These are phyloP conservation scores for Pseudozyma pruni DNA, from an alignment of 1,284 basidiomycete species.

Conservation along the genomic window DNA sequence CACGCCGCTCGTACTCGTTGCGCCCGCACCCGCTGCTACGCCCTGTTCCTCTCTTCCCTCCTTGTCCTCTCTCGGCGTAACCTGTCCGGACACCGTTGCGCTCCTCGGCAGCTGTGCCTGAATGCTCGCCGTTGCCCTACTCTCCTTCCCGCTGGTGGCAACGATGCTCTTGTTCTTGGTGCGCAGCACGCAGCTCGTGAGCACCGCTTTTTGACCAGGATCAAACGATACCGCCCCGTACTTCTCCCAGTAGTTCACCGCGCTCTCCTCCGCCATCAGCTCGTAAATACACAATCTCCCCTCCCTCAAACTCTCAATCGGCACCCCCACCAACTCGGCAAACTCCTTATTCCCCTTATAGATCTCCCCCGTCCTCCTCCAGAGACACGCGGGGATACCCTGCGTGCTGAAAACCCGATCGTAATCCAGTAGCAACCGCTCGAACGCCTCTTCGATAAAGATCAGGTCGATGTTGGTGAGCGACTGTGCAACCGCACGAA, in stretches of 20 bases:
- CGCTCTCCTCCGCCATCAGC: constrained; percentile 78
- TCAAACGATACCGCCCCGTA: constrained; percentile 76
- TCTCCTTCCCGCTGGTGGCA: neutral
- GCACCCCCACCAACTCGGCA: constrained; percentile 84
- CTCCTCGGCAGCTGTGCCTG: constrained; percentile 14
- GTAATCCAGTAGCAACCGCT: constrained; percentile 92
- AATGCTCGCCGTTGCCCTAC: constrained; percentile 12
- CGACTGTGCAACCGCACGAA: constrained; percentile 76
- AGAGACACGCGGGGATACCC: constrained; percentile 95
- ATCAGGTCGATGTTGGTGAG: constrained; percentile 95
- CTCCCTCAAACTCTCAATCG: constrained; percentile 82
- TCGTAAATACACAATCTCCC: constrained; percentile 96
- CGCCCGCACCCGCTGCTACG: constrained; percentile 25
- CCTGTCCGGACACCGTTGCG: neutral
- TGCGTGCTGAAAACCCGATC: constrained; percentile 81
- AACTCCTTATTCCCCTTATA: constrained; percentile 98
- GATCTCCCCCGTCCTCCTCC: constrained; percentile 96
- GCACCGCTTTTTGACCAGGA: constrained; percentile 80
- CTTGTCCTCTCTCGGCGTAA: constrained; percentile 6
- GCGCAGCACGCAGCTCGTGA: constrained; percentile 86
- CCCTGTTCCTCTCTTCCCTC: neutral
- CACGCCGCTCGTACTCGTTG: constrained; percentile 26
- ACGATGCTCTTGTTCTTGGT: constrained; percentile 51
- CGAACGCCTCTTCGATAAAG: constrained; percentile 86
- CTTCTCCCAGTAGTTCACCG: constrained; percentile 93